Evolutionary conservation across 1,284 basidiomycete genomes (phyloP), one percentile per base, ranked within the genome.

Genomic region (Naganishia sp.): DNA sequence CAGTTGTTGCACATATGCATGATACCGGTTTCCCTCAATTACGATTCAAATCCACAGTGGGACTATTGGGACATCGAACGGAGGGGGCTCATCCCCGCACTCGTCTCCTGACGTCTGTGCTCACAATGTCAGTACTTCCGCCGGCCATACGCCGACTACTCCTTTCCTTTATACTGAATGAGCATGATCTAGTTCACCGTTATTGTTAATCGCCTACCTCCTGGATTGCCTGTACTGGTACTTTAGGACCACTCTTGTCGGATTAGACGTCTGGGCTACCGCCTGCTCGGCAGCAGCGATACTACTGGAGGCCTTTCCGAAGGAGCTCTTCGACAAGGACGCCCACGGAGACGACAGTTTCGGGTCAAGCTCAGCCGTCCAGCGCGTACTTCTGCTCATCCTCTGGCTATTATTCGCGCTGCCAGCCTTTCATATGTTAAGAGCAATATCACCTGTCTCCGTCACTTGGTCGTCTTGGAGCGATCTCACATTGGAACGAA

Each of bases 211-310:
- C n/a, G 7, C 50, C 13, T 39, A 61, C 31, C 35, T 61, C 7
- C 58, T 61, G 11, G 49, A 51, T 10, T 39, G 41, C 35, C 7
- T 61, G 7, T 61, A 61, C 41, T 61, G 58, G 49, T 51, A 61
- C 41, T 41, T 47, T n/a, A 35, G 58, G 6, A 61, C 58, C 4
- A 61, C 15, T 11, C 28, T 61, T 7, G 58, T 39, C 32, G 58
- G 58, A 2, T n/a, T 61, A 17, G 58, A 61, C 15, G 23, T 51
- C 6, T 51, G 47, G 58, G 47, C 58, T 23, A 51, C 58, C 13
- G 47, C 21, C 21, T 61, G n/a, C n/a, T 39, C 28, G 4, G 58
- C 58, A 42, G 21, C 23, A 5, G 23, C 35, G 15, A 41, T 41
- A 4, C 11, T 51, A 1, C 15, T 51, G 23, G 47, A 51, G 35